A percentile compares a stretch with the other conserved stretches of the same genome.
Evolutionary conservation across 495 filamentous ascomycete genomes (phyloP).

Genomic region (Platismatia glauca): DNA sequence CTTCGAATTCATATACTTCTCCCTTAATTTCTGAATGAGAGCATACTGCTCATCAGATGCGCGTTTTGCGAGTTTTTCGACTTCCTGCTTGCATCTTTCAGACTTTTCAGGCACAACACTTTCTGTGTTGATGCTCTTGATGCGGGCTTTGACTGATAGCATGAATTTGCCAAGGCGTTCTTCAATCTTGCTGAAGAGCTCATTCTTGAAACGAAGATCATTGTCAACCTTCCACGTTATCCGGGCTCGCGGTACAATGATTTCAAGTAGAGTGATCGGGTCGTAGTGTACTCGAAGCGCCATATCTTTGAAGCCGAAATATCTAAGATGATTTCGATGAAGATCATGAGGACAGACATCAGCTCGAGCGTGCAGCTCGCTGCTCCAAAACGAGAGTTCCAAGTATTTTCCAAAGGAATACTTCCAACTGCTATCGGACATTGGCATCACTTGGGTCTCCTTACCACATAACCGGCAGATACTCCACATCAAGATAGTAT

Average conservation of each 20-base stretch:
- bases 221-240: constrained; percentile 97
- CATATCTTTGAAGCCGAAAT: constrained; percentile 81
- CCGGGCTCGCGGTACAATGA: constrained; percentile 78
- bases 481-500: constrained; percentile 95
- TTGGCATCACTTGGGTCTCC: constrained; percentile 81
- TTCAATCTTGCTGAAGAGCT: constrained; percentile 70
- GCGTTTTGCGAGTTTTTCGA: constrained; percentile 63
- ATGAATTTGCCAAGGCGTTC: constrained; percentile 80
- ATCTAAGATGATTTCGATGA: constrained; percentile 82
- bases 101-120: constrained; percentile 79
- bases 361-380: constrained; percentile 65
- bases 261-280: constrained; percentile 83
- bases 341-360: constrained; percentile 89
- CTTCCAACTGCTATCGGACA: constrained; percentile 95
- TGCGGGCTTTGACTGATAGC: constrained; percentile 66
- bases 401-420: constrained; percentile 98
- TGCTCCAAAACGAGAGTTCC: constrained; percentile 93
- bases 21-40: constrained; percentile 68
- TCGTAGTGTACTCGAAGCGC: constrained; percentile 88
- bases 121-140: constrained; percentile 82
- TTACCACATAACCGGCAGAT: constrained; percentile 83
- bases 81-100: constrained; percentile 70
- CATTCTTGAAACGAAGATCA: constrained; percentile 84
- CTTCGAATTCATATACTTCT: constrained; percentile 82
- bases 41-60: constrained; percentile 70